phyloP scores from a whole-genome alignment of 1,284 basidiomycete species.

The Rhodotorula mucilaginosa region DNA sequence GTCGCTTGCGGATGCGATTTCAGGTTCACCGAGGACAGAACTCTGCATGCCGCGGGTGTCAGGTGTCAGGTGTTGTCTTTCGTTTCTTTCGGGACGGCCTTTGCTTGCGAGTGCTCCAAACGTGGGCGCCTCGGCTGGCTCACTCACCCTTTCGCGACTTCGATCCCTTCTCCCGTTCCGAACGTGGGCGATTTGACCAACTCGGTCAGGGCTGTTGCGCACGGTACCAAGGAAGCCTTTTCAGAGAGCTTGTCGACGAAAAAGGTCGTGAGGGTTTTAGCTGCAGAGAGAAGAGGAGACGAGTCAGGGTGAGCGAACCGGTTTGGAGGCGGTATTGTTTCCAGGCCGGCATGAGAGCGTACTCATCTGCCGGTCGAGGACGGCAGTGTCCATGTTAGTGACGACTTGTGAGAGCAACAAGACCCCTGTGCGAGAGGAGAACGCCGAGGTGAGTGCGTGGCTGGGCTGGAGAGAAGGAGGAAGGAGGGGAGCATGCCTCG shows the following conservation, averaged over 20 bases:
- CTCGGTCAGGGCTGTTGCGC: constrained; percentile 65
- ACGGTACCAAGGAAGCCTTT: constrained; percentile 71
- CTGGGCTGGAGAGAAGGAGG: not conserved
- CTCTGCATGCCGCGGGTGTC: constrained; percentile 51
- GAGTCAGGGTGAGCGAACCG: not conserved
- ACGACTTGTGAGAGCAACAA: constrained; percentile 69
- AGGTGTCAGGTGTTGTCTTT: not conserved
- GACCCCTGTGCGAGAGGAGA: constrained; percentile 60
- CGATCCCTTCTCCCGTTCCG: constrained; percentile 66
- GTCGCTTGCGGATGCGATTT: constrained; percentile 75
- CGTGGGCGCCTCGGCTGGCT: too few relatives aligned
- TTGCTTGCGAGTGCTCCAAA: too few relatives aligned
- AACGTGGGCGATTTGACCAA: constrained; percentile 67
- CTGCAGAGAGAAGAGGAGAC: constrained; percentile 51
- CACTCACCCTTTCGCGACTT: constrained; percentile 68
- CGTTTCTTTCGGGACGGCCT: too few relatives aligned
- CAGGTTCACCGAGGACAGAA: constrained; percentile 78
- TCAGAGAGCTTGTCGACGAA: constrained; percentile 82
- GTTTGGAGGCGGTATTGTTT: not conserved
- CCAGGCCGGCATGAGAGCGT: constrained; percentile 43
- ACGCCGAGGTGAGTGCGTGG: not conserved
- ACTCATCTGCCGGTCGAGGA: constrained; percentile 80
- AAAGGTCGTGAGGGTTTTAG: constrained; percentile 76
- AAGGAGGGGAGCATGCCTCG: constrained; percentile 61
- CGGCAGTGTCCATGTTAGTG: constrained; percentile 59